Evolutionary conservation across 2,329 filamentous ascomycete genomes (phyloP), one percentile per base, ranked within the genome.

Genomic region (Nemania bipapillata): DNA sequence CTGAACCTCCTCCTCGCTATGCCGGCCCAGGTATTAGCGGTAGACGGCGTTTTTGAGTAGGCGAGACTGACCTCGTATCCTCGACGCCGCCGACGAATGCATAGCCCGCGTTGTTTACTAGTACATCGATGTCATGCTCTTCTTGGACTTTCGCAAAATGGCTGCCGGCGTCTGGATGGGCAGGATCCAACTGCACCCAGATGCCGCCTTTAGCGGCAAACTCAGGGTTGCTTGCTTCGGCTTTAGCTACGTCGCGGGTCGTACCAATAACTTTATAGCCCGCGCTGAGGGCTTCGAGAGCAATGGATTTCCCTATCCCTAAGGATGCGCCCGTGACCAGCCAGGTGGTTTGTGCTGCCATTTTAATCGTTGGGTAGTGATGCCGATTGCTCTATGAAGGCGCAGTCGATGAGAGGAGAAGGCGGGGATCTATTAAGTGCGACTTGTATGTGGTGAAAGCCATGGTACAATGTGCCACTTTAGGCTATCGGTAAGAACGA

Each of bases 181-280:
- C 42, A 1, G 62, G 61, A 9, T 68, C 56, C 2, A 68, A 26
- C 26, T 56, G 55, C 7, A 61, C 7, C 53, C 74, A 72, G 24
- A 70, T 54, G 5, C 75, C 77, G 1, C 77, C 77, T 7, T 70
- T 71, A 2, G 60, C 66, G 6, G 66, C 12, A 73, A 76, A 74
- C 1, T 66, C 62, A 24, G 63, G 53, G 11, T 78, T 72, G 7
- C 60, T 15, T 0, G 30, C n/a, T 26, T 57, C 24, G 3, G 70
- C 72, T 24, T 72, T 75, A 1, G 69, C 63, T 1, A 76, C 65
- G 50, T 76, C 63, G 22, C 82, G 80, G 0, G 81, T 78, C 0
- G 82, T 81, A 0, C 81, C 83, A 60, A 84, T 77, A 55, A 82
- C 82, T n/a, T 76, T 76, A 73, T 83, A 76, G 11, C 82, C 82